Conservation (phyloP, 768 basidiomycete genomes). For the Boletus fagicola region DNA sequence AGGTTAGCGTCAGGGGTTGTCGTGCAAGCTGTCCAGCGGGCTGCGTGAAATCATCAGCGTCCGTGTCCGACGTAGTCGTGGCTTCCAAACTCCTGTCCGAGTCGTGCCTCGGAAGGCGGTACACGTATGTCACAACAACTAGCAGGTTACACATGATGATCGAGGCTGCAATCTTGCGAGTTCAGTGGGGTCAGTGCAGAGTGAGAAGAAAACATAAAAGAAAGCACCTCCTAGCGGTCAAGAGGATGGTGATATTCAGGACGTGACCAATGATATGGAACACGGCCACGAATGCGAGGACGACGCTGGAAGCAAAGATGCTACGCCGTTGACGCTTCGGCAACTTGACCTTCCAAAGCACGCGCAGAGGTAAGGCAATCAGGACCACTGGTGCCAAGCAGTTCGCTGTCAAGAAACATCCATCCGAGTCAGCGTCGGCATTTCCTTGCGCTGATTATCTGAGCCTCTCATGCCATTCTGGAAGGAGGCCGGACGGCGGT, state of each 20-base stretch:
- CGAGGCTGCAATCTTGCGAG: conserved; percentile 5
- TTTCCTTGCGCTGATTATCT: neutral
- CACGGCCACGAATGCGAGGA: conserved; percentile 12
- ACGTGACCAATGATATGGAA: conserved; percentile 9
- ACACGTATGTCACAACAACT: conserved; percentile 17
- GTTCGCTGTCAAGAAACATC: conserved; percentile 3
- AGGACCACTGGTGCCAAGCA: conserved; percentile 7
- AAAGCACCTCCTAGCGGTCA: conserved; percentile 8
- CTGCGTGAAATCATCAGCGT: conserved; percentile 5
- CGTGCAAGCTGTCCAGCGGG: neutral
- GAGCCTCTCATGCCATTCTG: no score
- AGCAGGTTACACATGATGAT: conserved; percentile 19
- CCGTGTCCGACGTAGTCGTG: neutral
- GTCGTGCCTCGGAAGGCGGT: conserved; percentile 5
- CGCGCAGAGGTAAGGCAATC: conserved; percentile 13
- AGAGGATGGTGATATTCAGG: neutral
- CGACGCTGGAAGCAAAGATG: conserved; percentile 15
- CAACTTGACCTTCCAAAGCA: conserved; percentile 20
- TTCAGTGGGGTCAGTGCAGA: neutral
- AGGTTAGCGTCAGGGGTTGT: neutral
- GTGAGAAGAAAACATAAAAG: neutral
- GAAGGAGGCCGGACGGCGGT: no score
- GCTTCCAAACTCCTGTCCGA: neutral
- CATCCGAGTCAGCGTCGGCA: neutral
- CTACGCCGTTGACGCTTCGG: conserved; percentile 11